Percentiles rank a stretch among this genome's conserved stretches.
Conservation (phyloP, 1,284 basidiomycete species). For the Cutaneotrichosporon curvatum region DNA sequence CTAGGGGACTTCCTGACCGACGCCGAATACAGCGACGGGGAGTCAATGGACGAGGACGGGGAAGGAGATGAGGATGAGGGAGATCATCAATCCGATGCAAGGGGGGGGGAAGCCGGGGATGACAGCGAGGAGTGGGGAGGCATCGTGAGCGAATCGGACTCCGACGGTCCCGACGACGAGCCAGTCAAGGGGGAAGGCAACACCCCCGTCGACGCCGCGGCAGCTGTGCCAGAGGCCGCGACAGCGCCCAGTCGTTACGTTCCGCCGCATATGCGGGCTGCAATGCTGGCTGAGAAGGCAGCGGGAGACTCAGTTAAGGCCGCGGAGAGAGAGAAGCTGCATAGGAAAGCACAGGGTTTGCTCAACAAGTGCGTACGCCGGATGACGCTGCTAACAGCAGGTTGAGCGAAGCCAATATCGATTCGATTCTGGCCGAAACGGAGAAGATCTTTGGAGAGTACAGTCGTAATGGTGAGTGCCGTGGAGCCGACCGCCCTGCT, state of each 20-base stretch:
- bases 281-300: constrained; percentile 39
- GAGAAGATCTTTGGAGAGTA: constrained; percentile 72
- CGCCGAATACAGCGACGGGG: constrained; percentile 9
- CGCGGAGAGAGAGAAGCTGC: constrained; percentile 61
- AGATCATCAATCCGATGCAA: constrained; percentile 9
- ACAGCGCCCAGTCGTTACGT: constrained; percentile 45
- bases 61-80: constrained; percentile 9
- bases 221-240: neutral
- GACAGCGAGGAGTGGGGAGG: constrained; percentile 5
- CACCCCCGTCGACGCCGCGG: neutral
- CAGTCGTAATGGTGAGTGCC: constrained; percentile 65
- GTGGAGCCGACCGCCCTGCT: neutral
- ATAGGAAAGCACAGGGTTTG: constrained; percentile 74
- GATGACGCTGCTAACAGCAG: constrained; percentile 44
- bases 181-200: neutral
- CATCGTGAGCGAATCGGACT: constrained; percentile 2
- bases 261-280: constrained; percentile 50
- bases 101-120: constrained; percentile 7
- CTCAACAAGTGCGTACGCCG: constrained; percentile 64
- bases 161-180: constrained; percentile 15
- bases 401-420: constrained; percentile 85
- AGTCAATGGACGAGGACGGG: constrained; percentile 10
- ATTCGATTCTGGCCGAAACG: constrained; percentile 66
- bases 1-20: constrained; percentile 7
- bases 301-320: constrained; percentile 42